Conservation (phyloP, 108 stramenopile species). For the Skeletonema marinoi region DNA sequence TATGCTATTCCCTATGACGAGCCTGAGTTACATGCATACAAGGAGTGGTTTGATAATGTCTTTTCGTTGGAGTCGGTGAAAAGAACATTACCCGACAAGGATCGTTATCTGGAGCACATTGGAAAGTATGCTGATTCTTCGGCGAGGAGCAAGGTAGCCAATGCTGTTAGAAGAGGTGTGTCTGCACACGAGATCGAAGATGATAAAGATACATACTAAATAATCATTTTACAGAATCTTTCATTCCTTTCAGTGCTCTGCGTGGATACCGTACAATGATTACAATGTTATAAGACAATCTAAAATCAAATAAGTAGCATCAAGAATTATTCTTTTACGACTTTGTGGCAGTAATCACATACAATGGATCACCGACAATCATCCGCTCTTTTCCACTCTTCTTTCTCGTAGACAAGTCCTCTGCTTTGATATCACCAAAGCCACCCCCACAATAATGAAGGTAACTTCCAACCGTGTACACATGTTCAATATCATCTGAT, state of each 20-base stretch:
- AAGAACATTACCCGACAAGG: constrained; percentile 83
- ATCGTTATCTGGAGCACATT: constrained; percentile 81
- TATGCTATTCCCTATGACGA: constrained; percentile 59
- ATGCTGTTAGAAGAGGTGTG: constrained; percentile 85
- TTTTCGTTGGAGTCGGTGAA: constrained; percentile 67
- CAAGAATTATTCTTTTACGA: background rate
- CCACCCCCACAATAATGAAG: constrained; percentile 64
- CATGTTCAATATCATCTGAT: constrained; percentile 93
- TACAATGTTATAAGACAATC: background rate
- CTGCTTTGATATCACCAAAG: constrained; percentile 60
- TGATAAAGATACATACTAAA: constrained; percentile 77
- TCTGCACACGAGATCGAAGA: constrained; percentile 86
- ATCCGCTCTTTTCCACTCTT: constrained; percentile 55
- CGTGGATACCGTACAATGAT: background rate
- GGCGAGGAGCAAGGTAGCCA: constrained; percentile 84
- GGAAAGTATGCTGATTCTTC: constrained; percentile 83
- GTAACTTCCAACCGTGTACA: constrained; percentile 78
- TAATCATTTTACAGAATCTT: constrained; percentile 4
- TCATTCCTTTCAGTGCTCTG: background rate
- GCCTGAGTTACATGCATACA: constrained; percentile 63
- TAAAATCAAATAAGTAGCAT: background rate
- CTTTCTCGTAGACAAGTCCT: constrained; percentile 72
- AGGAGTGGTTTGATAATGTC: constrained; percentile 79
- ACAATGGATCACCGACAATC: constrained; percentile 83
- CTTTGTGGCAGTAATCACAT: constrained; percentile 76